phyloP scores from a whole-genome alignment of 2,329 filamentous ascomycete species.

The Colletotrichum sansevieriae region DNA sequence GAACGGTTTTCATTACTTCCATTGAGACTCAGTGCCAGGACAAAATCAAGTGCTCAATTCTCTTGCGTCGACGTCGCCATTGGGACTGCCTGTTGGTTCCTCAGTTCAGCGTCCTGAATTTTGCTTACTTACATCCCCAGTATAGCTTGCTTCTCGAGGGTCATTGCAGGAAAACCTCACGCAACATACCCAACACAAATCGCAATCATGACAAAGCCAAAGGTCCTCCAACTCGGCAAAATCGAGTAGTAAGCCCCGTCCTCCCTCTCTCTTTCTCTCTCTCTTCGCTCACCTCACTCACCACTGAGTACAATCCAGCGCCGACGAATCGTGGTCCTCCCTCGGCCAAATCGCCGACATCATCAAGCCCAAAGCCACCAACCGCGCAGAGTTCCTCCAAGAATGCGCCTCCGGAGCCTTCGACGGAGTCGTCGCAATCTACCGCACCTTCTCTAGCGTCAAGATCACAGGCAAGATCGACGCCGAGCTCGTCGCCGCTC shows the following conservation, averaged over 20 bases:
- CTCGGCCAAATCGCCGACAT: conserved; percentile 75
- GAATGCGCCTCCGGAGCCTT: conserved; percentile 75
- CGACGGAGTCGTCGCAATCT: conserved; percentile 75
- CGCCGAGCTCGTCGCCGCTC: conserved; percentile 72
- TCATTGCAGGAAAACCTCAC: neutral
- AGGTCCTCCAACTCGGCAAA: conserved; percentile 56
- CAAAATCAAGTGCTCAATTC: too few relatives aligned
- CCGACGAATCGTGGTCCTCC: conserved; percentile 73
- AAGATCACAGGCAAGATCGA: conserved; percentile 78
- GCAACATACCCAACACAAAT: neutral
- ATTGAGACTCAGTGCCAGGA: too few relatives aligned
- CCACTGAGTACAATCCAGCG: conserved; percentile 59
- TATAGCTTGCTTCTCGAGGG: too few relatives aligned
- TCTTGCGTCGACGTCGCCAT: too few relatives aligned
- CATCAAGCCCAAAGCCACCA: conserved; percentile 70
- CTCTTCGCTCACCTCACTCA: neutral
- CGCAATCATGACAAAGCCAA: conserved; percentile 43
- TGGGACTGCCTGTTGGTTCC: too few relatives aligned
- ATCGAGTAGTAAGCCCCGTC: conserved; percentile 53
- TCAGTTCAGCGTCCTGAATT: too few relatives aligned
- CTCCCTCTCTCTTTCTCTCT: neutral
- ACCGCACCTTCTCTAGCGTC: conserved; percentile 78
- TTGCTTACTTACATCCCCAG: neutral
- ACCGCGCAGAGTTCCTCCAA: conserved; percentile 75
- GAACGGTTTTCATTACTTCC: too few relatives aligned